phyloP scores from a whole-genome alignment of 768 basidiomycete species.

The Mycena olivaceomarginata region DNA sequence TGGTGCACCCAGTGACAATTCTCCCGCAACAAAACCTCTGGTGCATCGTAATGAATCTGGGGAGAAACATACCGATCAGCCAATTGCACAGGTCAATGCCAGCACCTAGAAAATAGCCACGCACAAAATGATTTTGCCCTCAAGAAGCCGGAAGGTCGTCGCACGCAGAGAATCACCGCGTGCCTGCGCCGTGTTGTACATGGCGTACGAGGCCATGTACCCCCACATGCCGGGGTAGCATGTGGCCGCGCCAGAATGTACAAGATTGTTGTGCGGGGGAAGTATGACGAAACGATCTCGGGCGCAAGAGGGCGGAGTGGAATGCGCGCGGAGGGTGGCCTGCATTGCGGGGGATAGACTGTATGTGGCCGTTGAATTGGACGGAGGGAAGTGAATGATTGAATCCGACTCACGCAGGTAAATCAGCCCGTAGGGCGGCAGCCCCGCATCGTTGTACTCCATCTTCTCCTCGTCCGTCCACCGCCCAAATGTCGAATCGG shows the following conservation, averaged over 20 bases:
- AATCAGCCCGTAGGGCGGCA: neutral
- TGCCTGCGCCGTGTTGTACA: neutral
- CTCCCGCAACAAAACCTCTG: too few species aligned
- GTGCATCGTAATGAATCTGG: too few species aligned
- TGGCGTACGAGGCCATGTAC: neutral
- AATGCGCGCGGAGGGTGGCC: neutral
- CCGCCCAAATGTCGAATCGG: neutral
- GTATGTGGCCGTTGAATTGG: neutral
- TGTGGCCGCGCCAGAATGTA: neutral
- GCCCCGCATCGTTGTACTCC: neutral
- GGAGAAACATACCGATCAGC: too few species aligned
- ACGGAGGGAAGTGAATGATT: neutral
- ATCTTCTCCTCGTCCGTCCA: neutral
- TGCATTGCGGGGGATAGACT: conserved; percentile 1
- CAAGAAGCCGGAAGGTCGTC: neutral
- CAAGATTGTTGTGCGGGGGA: neutral
- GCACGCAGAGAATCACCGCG: neutral
- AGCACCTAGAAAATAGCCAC: neutral
- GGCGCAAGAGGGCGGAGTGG: neutral
- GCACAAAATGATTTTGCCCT: neutral
- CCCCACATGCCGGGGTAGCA: conserved; percentile 24
- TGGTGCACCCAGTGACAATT: too few species aligned
- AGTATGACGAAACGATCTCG: neutral
- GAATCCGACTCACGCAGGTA: neutral
- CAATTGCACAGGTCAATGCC: too few species aligned